Evolutionary conservation across 225 moss, liverwort and hornwort genomes (phyloP), one percentile per base, ranked within the genome.

Genomic region (Sphagnum contortum): DNA sequence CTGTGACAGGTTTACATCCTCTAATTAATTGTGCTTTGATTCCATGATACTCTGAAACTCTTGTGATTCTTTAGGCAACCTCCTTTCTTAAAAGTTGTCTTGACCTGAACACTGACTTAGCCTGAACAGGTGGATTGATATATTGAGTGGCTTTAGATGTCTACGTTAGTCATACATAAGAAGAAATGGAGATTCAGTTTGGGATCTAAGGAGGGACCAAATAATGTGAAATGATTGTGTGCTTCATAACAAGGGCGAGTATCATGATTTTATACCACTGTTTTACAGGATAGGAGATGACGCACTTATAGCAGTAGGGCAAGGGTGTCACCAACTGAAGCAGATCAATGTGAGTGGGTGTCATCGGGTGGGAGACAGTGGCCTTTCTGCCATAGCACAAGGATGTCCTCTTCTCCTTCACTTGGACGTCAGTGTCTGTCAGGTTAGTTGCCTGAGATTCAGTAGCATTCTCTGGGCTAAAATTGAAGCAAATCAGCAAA

Each of bases 291-390:
- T 87, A 68, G 85, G 85, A 48, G 87, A 90, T 61, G 80, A 90
- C 7, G 85, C 87, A n/a, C 76, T 90, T 52, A 74, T 82, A 56
- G 85, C 82, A 64, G 76, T 87, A 57, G 90, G 90, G 47, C 77
- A 87, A 73, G 84, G 84, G 48, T 90, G 90, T 62, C 80, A 85
- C 64, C 74, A 82, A 66, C 63, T 90, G 69, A 76, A 73, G 56
- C 78, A 82, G 52, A 57, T 90, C 73, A 90, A 87, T 70, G 87
- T 90, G 72, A 90, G 85, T 72, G 87, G 87, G 45, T 87, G 87
- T 64, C 82, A 83, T 68, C 82, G 82, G 49, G 82, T 90, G 67
- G 84, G 82, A 6, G 85, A 90, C 62, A 64, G 72, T 64, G 90
- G 87, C 48, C 74, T 90, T 57, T 66, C 73, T 56, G 80, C 72